These are phyloP conservation scores for Colletotrichum trifolii DNA, from an alignment of 2,329 filamentous ascomycete genomes.

Conservation along the genomic window DNA sequence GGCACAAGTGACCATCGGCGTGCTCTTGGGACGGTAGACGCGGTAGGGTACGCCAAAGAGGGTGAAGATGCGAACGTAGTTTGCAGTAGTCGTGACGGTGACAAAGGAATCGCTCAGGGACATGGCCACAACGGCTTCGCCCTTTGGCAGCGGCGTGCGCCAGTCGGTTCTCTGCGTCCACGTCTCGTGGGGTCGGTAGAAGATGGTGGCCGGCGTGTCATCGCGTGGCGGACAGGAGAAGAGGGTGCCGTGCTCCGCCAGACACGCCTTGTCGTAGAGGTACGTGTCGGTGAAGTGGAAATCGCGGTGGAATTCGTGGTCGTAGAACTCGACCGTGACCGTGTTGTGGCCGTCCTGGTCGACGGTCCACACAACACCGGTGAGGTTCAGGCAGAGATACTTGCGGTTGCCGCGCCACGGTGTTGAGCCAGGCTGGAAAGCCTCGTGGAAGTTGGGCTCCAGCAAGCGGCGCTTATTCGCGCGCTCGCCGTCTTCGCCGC, in stretches of 20 bases:
- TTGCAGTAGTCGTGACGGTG: slow-evolving; percentile 85
- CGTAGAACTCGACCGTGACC: slow-evolving; percentile 97
- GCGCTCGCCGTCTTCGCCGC: slow-evolving; percentile 59
- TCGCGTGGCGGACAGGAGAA: slow-evolving; percentile 79
- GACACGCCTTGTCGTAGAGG: slow-evolving; percentile 93
- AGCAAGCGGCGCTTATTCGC: slow-evolving; percentile 61
- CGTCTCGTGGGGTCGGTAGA: slow-evolving; percentile 95
- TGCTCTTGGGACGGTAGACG: slow-evolving; percentile 91
- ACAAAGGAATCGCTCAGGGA: slow-evolving; percentile 92
- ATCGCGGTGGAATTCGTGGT: slow-evolving; percentile 89
- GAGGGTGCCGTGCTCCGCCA: slow-evolving; percentile 85
- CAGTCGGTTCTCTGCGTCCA: slow-evolving; percentile 94
- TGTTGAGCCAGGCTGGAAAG: slow-evolving; percentile 94
- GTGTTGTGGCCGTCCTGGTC: slow-evolving; percentile 95
- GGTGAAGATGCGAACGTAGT: slow-evolving; percentile 93
- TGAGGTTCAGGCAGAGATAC: slow-evolving; percentile 92
- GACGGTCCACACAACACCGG: slow-evolving; percentile 96
- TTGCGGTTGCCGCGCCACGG: slow-evolving; percentile 95
- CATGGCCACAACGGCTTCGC: slow-evolving; percentile 89
- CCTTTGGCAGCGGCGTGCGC: slow-evolving; percentile 85
- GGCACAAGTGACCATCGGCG: slow-evolving; percentile 89
- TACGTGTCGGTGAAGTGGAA: slow-evolving; percentile 99
- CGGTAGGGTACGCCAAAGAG: slow-evolving; percentile 90
- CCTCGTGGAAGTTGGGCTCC: slow-evolving; percentile 77
- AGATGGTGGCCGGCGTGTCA: slow-evolving; percentile 79